A percentile compares a stretch with the other conserved stretches of the same genome.
Conservation (phyloP, 2,329 filamentous ascomycete species). For the Aspergillus viridinutans region DNA sequence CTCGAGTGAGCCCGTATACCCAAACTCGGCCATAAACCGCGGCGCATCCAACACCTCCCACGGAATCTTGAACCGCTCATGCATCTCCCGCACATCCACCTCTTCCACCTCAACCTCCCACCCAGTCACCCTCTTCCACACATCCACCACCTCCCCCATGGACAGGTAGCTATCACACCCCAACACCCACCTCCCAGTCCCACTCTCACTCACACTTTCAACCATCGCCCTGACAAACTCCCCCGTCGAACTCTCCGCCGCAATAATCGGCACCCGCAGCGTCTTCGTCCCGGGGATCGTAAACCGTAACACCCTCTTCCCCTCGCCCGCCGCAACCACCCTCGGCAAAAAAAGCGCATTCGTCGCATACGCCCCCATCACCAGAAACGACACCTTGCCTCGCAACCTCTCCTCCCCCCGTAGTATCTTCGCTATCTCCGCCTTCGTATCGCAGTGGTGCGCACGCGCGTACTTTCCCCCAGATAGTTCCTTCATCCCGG, state of each 20-base stretch:
- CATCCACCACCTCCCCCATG: constrained; percentile 28
- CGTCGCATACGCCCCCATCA: no score
- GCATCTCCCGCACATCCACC: constrained; percentile 31
- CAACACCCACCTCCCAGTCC: constrained; percentile 38
- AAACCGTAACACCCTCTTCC: no score
- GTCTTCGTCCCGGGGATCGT: no score
- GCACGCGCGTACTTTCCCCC: no score
- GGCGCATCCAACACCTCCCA: constrained; percentile 36
- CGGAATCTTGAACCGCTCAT: constrained; percentile 18
- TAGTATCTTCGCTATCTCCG: no score
- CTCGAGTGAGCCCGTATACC: constrained; percentile 40
- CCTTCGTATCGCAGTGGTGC: no score
- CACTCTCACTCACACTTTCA: constrained; percentile 14
- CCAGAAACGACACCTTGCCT: no score
- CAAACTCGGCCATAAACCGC: constrained; percentile 36
- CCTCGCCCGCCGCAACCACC: no score
- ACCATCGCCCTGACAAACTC: constrained; percentile 44
- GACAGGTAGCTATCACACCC: constrained; percentile 43
- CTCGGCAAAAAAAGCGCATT: no score
- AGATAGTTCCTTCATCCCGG: no score
- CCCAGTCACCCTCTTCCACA: constrained; percentile 37
- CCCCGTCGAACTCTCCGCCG: constrained; percentile 27
- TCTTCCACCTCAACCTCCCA: constrained; percentile 31
- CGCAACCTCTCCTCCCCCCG: no score
- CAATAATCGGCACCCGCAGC: no score